Percentiles rank a stretch among this genome's conserved stretches.
Conservation (phyloP, 352 stramenopile species). For the Peronospora destructor region DNA sequence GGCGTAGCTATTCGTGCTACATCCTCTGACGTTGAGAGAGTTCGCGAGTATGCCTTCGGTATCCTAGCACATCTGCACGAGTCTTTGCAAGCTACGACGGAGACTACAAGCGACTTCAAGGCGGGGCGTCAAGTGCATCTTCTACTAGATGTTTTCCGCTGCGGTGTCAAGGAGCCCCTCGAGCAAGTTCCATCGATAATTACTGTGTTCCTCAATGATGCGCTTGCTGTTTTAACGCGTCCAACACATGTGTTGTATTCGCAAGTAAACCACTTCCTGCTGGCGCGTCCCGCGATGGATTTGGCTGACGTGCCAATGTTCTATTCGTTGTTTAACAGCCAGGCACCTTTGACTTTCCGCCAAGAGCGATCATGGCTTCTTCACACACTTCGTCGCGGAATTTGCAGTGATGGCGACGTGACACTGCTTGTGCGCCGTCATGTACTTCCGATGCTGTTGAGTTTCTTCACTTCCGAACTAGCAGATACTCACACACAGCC, state of each 20-base stretch:
- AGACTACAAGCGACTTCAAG: conserved; percentile 51
- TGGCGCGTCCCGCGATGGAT: conserved; percentile 73
- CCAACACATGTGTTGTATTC: conserved; percentile 69
- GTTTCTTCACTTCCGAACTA: conserved; percentile 71
- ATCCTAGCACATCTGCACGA: conserved; percentile 77
- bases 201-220: conserved; percentile 81
- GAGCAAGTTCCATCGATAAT: conserved; percentile 61
- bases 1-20: conserved; percentile 62
- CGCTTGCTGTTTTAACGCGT: conserved; percentile 55
- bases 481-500: conserved; percentile 72
- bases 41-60: conserved; percentile 63
- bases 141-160: conserved; percentile 73
- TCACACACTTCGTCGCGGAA: conserved; percentile 60
- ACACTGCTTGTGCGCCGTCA: conserved; percentile 65
- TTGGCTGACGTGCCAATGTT: conserved; percentile 84
- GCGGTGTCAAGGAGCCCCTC: conserved; percentile 43
- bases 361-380: conserved; percentile 83
- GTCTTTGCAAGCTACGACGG: conserved; percentile 47
- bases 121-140: conserved; percentile 70
- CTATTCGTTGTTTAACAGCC: conserved; percentile 82
- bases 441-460: conserved; percentile 74
- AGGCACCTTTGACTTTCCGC: conserved; percentile 58
- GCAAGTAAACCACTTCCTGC: conserved; percentile 79
- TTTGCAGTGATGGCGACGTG: conserved; percentile 62
- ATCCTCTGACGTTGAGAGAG: conserved; percentile 47